phyloP scores from a whole-genome alignment of 305 asterid species.

The Ajuga reptans region DNA sequence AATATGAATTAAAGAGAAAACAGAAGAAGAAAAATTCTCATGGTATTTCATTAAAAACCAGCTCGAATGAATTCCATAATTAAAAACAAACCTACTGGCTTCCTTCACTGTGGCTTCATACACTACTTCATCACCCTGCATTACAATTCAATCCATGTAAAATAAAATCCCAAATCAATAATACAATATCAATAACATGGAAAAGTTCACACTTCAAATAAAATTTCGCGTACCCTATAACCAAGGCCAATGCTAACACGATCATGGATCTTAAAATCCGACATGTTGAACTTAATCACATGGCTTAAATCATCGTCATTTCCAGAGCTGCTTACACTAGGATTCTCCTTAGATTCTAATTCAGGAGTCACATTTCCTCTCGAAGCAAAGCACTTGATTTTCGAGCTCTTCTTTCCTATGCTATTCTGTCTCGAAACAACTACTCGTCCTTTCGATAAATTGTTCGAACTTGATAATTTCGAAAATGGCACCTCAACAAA shows the following conservation, averaged over 20 bases:
- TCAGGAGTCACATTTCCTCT: slow-evolving; percentile 32
- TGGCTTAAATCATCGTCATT: slow-evolving; percentile 72
- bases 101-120: slow-evolving; percentile 79
- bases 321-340: slow-evolving; percentile 28
- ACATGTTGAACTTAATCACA: slow-evolving; percentile 69
- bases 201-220: neutral
- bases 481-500: slow-evolving; percentile 36
- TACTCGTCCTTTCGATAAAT: slow-evolving; percentile 30
- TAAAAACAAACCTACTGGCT: slow-evolving; percentile 48
- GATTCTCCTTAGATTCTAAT: slow-evolving; percentile 37
- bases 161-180: neutral
- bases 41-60: neutral
- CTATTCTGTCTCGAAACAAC: slow-evolving; percentile 19
- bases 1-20: neutral
- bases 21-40: slow-evolving; percentile 2
- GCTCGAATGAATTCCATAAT: slow-evolving; percentile 6
- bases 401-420: slow-evolving; percentile 22
- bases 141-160: slow-evolving; percentile 19
- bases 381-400: slow-evolving; percentile 38
- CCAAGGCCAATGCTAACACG: slow-evolving; percentile 78
- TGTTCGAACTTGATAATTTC: slow-evolving; percentile 17
- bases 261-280: slow-evolving; percentile 67
- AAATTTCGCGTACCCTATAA: slow-evolving; percentile 46
- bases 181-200: neutral
- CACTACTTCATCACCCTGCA: slow-evolving; percentile 75